Percentiles rank a stretch among this genome's conserved stretches.
These are phyloP conservation scores for Francoa sonchifolia DNA, from an alignment of 441 rosid species.

Conservation along the genomic window DNA sequence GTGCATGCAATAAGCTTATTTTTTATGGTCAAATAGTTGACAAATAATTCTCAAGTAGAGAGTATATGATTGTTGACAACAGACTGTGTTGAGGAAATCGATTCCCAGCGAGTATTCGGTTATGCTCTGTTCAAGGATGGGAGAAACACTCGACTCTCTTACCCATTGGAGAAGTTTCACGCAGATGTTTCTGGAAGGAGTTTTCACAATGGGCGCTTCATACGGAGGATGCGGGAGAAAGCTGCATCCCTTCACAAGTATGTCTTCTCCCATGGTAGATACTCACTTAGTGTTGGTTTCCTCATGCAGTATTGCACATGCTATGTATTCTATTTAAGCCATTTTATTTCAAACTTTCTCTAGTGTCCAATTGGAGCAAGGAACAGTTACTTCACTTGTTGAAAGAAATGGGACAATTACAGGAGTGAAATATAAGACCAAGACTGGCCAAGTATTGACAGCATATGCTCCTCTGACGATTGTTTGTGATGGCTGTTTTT, in stretches of 20 bases:
- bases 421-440: constrained; percentile 68
- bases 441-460: constrained; percentile 36
- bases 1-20: not conserved
- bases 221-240: constrained; percentile 70
- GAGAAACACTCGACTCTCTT: constrained; percentile 36
- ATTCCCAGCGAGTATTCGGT: constrained; percentile 65
- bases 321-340: constrained; percentile 6
- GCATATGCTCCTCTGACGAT: constrained; percentile 57
- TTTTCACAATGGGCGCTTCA: constrained; percentile 83
- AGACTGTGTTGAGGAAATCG: constrained; percentile 77
- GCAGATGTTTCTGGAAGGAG: constrained; percentile 69
- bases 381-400: constrained; percentile 66
- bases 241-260: constrained; percentile 68
- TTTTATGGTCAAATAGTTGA: not conserved
- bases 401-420: constrained; percentile 58
- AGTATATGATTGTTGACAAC: constrained; percentile 9
- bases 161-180: constrained; percentile 68
- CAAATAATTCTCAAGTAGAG: not conserved
- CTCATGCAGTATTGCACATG: not conserved
- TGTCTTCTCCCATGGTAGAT: not conserved
- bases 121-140: constrained; percentile 81
- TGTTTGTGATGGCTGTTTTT: constrained; percentile 84
- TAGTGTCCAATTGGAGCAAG: constrained; percentile 72
- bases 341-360: constrained; percentile 7
- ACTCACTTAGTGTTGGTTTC: not conserved